Base-by-base conservation (phyloP, 2,329 filamentous ascomycete genomes). In the Bipolaris zeicola region DNA sequence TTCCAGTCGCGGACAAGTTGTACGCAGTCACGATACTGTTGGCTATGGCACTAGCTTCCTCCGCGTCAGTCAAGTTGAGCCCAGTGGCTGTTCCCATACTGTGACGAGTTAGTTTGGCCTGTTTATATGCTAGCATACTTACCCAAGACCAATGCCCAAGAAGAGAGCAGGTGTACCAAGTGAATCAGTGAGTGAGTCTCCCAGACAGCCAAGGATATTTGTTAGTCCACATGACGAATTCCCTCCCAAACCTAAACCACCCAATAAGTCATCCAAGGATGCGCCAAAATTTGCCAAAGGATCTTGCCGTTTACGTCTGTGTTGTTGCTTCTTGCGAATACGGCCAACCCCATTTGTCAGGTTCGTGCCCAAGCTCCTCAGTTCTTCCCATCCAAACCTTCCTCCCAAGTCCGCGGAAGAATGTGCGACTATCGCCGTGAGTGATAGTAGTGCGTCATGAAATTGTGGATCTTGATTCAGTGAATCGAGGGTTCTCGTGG, bases 121-220 rank as follows among this genome's bases (percentile, higher is more conserved):
- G 0, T 26, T 13, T 6, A 7, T 31, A 3, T 38, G 20, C 14
- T 31, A 10, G 13, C 6, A 18, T 38, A 52, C 64, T 7, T 61
- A 72, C 68, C 68, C 70, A 52, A 72, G 28, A 31, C 70, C 70
- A 14, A 72, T 68, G 22, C 70, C 70, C 18, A 72, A 55, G 24
- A 72, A 72, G 10, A 70, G 61, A 24, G 70, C 68, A 28, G 68
- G 67, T 31, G 63, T 70, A 13, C 62, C 62, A 11, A 69, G 52
- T 10, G 63, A 61, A 39, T 52, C 60, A 3, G 53, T 42, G 6
- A 68, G 14, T 4, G 55, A 34, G 14, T 44, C 50, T n/a, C 62
- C 57, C 5, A 71, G 46, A 4, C 58, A 52, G 7, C 50, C 52
- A 5, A 67, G 20, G 14, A 67, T 43, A 26, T 46, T 55, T 7